phyloP scores from a whole-genome alignment of 345 rosid genomes.

The Eucalyptus grandis region DNA sequence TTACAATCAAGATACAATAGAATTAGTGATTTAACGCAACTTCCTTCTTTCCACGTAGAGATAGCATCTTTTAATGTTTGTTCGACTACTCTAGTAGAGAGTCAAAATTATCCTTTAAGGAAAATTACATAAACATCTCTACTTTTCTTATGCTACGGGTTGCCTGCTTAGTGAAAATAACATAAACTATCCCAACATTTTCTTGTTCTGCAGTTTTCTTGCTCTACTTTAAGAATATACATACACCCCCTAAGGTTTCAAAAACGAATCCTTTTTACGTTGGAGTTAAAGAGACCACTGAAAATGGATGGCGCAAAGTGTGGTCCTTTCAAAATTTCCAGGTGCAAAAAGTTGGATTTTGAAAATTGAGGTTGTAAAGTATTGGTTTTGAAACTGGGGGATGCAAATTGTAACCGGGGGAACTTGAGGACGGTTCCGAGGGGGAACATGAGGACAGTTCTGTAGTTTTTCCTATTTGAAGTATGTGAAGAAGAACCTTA shows the following conservation, averaged over 20 bases:
- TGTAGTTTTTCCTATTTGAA: background rate
- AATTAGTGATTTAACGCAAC: background rate
- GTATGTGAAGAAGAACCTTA: background rate
- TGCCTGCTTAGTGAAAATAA: background rate
- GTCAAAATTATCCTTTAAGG: background rate
- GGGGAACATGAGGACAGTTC: background rate
- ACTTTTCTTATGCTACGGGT: background rate
- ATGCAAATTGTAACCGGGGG: background rate
- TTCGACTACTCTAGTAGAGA: background rate
- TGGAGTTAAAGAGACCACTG: background rate
- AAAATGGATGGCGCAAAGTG: background rate
- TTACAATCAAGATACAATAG: background rate
- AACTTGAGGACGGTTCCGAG: background rate
- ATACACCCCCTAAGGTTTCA: background rate
- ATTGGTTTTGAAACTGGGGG: background rate
- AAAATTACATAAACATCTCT: background rate
- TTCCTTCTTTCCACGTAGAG: background rate
- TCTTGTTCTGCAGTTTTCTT: background rate
- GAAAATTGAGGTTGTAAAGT: background rate
- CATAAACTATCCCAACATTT: background rate
- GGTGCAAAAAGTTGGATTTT: background rate
- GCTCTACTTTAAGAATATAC: background rate
- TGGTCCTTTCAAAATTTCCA: background rate
- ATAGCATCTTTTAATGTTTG: background rate
- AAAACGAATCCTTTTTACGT: background rate